These are phyloP conservation scores for Yarrowia alimentaria DNA, from an alignment of 805 yeast species.

Conservation along the genomic window DNA sequence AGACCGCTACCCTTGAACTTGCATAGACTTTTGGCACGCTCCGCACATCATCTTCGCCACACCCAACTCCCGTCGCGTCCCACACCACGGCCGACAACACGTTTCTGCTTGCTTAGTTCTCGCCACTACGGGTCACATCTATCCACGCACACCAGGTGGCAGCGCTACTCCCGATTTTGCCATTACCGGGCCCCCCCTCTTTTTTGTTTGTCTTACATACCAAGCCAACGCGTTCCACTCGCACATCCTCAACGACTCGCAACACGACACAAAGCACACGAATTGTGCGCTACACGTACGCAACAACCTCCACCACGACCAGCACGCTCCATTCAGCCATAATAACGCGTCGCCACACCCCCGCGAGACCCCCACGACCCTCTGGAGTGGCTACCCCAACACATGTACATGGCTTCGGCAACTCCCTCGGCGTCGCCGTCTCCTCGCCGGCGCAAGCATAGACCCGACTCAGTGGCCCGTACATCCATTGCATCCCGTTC, in stretches of 20 bases:
- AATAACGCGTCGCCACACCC: background rate
- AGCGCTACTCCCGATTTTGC: too few relatives aligned
- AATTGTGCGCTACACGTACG: too few relatives aligned
- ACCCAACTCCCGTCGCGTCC: background rate
- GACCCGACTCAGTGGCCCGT: constrained; percentile 11
- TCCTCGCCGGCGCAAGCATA: constrained; percentile 27
- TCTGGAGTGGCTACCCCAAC: background rate
- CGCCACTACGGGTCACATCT: too few relatives aligned
- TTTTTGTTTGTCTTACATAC: too few relatives aligned
- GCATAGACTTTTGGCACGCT: constrained; percentile 27
- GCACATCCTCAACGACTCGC: too few relatives aligned
- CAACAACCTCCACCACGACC: background rate
- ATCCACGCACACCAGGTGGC: too few relatives aligned
- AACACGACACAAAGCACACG: too few relatives aligned
- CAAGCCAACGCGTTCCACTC: too few relatives aligned
- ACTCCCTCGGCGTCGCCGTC: constrained; percentile 26
- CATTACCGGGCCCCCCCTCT: too few relatives aligned
- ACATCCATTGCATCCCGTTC: constrained; percentile 16
- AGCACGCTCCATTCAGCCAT: too few relatives aligned
- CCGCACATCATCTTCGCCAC: constrained; percentile 5
- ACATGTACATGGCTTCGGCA: constrained; percentile 25
- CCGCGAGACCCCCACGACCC: too few relatives aligned
- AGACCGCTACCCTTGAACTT: constrained; percentile 26
- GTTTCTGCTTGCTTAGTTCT: too few relatives aligned
- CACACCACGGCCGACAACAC: constrained; percentile 1